Percentiles rank a stretch among this genome's conserved stretches.
Conservation (phyloP, 306 rosid genomes). For the Sicyos baderoa region DNA sequence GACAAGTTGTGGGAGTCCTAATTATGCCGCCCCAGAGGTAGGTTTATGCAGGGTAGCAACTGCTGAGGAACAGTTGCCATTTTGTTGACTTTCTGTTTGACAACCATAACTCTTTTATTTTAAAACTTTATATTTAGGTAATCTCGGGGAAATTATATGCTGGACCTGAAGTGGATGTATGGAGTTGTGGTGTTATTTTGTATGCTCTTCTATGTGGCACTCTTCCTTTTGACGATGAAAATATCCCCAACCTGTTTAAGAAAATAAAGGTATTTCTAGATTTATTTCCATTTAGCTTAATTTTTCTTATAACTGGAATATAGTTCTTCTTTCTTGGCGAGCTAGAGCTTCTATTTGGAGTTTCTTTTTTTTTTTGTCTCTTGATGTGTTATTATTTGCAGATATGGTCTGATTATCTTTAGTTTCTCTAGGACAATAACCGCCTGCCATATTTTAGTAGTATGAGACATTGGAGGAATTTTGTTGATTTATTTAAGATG, state of each 20-base stretch:
- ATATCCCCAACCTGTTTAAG: conserved; percentile 79
- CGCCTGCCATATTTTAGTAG: not conserved
- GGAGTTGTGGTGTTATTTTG: conserved; percentile 83
- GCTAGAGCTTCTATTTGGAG: not conserved
- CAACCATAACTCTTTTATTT: not conserved
- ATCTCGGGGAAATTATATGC: conserved; percentile 56
- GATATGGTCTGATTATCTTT: not conserved
- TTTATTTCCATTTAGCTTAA: conserved; percentile 1
- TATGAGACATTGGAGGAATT: not conserved
- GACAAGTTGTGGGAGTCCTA: conserved; percentile 98
- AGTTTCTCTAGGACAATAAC: conserved; percentile 1
- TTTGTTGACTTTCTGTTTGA: not conserved
- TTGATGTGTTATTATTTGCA: not conserved
- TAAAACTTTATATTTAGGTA: conserved; percentile 30
- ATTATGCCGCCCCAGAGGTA: conserved; percentile 97
- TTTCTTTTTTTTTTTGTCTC: not conserved
- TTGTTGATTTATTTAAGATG: conserved; percentile 8
- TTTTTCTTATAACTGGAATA: conserved; percentile 2
- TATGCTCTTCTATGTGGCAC: conserved; percentile 93
- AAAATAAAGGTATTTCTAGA: conserved; percentile 63
- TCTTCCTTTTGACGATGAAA: conserved; percentile 94
- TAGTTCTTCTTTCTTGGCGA: not conserved
- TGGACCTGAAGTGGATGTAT: conserved; percentile 58
- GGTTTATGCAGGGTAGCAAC: conserved; percentile 1
- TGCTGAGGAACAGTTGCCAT: not conserved